phyloP scores from a whole-genome alignment of 1,284 basidiomycete genomes.

The Blastosporella zonata region DNA sequence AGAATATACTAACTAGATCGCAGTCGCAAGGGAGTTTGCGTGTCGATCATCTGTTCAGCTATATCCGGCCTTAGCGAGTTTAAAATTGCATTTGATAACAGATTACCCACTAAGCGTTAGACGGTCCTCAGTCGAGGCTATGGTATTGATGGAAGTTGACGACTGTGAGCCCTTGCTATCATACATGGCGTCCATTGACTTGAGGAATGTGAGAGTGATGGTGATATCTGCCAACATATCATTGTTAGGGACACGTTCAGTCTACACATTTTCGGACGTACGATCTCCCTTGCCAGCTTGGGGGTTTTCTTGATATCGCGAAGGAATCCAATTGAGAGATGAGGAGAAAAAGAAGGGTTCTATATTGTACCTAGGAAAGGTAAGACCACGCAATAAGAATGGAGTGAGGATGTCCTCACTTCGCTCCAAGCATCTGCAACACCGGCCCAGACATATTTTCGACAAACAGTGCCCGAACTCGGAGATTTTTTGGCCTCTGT shows the following conservation, averaged over 20 bases:
- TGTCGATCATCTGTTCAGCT: slow-evolving; percentile 43
- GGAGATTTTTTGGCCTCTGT: slow-evolving; percentile 33
- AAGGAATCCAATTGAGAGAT: slow-evolving; percentile 54
- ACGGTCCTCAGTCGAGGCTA: slow-evolving; percentile 13
- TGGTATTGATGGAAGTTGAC: slow-evolving; percentile 7
- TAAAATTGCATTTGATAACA: background rate
- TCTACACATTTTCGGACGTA: slow-evolving; percentile 25
- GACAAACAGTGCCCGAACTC: slow-evolving; percentile 46
- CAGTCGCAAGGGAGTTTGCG: slow-evolving; percentile 46
- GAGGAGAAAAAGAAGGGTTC: slow-evolving; percentile 62
- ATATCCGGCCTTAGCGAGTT: background rate
- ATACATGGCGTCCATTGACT: slow-evolving; percentile 15
- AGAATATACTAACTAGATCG: slow-evolving; percentile 28
- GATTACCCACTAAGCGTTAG: slow-evolving; percentile 16
- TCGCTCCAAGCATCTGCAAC: slow-evolving; percentile 51
- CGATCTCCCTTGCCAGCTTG: slow-evolving; percentile 41
- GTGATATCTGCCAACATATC: slow-evolving; percentile 28
- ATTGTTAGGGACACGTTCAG: background rate
- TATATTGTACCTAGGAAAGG: slow-evolving; percentile 35
- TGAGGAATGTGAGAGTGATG: slow-evolving; percentile 21
- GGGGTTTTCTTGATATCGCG: slow-evolving; percentile 47
- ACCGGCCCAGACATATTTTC: slow-evolving; percentile 46
- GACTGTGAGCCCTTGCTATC: background rate
- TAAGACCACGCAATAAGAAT: background rate
- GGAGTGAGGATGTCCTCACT: slow-evolving; percentile 23